Base-by-base conservation (phyloP, 768 basidiomycete genomes). In the Calocybe cyanea region DNA sequence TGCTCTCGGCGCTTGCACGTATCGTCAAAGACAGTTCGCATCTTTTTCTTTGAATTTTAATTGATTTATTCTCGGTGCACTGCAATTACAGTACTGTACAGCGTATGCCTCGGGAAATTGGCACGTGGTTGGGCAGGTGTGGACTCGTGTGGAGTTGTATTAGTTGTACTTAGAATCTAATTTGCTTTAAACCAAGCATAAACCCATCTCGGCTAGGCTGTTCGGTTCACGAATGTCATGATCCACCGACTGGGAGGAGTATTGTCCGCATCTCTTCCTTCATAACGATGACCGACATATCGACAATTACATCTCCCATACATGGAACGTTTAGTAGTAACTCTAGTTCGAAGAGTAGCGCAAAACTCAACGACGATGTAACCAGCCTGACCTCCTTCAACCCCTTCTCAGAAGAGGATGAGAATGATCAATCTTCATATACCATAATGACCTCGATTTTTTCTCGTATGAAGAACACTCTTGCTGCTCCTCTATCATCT, bases 321-420 rank as follows among this genome's bases (percentile, higher is more conserved):
- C 53, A 65, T 11, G 62, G 62, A 38, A 61, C 67, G 40, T 72
- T 65, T 45, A 65, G 68, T 13, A 67, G 68, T 14, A 74, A 77
- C 9, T 78, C 76, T 17, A 70, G 81, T 58, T 85, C 84, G 10
- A 74, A 81, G 53, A 81, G 79, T 63, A 81, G 74, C 62, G 75
- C 76, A 24, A 82, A 75, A 56, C 62, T 83, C 41, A 55, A 59
- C 28, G 72, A 75, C 57, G 88, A 88, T 70, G 75, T 83, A 35
- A 75, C 77, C 36, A 80, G 81, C 58, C 67, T 93, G 46, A 93
- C 92, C 21, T 87, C 87, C 40, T 91, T 87, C 73, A 92, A 92
- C 61, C 89, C 89, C 5, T 93, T 92, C 69, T 81, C 87, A n/a
- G 88, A 91, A 59, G 92, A 93, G 61, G 90, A 92, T 60, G 91